Percentiles rank a stretch among this genome's conserved stretches.
These are phyloP conservation scores for Fremontodendron californicum DNA, from an alignment of 345 rosid species.

Conservation along the genomic window DNA sequence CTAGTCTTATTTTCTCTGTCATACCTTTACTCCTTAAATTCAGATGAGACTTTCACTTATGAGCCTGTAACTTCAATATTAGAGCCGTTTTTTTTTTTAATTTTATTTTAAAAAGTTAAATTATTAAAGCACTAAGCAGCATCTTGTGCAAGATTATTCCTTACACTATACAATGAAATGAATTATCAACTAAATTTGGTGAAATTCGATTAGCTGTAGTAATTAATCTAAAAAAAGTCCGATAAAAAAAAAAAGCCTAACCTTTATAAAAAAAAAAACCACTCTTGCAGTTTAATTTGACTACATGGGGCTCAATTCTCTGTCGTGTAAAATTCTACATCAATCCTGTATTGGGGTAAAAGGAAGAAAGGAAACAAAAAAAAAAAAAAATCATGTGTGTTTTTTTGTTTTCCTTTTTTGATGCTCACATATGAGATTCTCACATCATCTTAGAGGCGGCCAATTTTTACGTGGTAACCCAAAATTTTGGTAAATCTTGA, in stretches of 20 bases:
- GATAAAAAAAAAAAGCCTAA: too few species aligned
- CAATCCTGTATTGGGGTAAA: too few species aligned
- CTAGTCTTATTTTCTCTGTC: neutral
- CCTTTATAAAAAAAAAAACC: too few species aligned
- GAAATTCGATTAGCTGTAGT: neutral
- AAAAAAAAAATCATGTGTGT: too few species aligned
- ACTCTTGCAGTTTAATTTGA: neutral
- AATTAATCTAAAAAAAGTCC: neutral
- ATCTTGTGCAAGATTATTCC: too few species aligned
- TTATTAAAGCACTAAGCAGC: too few species aligned
- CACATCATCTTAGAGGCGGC: conserved; percentile 62
- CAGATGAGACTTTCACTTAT: neutral
- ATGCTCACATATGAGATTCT: too few species aligned
- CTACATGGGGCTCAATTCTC: neutral
- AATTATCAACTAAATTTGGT: neutral
- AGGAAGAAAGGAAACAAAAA: too few species aligned
- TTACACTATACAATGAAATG: neutral
- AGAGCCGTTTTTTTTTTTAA: neutral
- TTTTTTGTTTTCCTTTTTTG: too few species aligned
- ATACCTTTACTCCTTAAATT: conserved; percentile 14
- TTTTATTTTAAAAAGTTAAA: too few species aligned
- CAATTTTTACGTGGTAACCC: conserved; percentile 68
- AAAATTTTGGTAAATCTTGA: conserved; percentile 76
- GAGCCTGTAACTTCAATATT: neutral
- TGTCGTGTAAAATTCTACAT: too few species aligned